These are phyloP conservation scores for Saccharomycodes ludwigii DNA, from an alignment of 805 yeast species.

Conservation along the genomic window DNA sequence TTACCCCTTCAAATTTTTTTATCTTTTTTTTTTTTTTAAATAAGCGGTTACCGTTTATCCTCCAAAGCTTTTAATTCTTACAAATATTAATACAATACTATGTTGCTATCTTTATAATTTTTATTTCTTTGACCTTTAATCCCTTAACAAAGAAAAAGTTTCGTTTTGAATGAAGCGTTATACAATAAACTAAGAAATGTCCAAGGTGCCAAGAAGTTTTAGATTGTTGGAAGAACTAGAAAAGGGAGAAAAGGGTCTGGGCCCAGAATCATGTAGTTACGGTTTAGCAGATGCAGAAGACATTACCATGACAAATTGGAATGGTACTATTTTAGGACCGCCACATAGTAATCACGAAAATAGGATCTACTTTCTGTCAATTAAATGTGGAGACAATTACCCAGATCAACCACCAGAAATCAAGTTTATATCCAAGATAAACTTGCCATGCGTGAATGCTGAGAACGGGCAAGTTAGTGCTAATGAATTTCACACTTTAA, in stretches of 20 bases:
- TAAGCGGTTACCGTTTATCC: too few species aligned
- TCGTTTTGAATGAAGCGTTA: too few species aligned
- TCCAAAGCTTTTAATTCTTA: too few species aligned
- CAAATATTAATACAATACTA: too few species aligned
- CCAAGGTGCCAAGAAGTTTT: slow-evolving; percentile 66
- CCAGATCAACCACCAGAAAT: slow-evolving; percentile 87
- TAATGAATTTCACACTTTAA: slow-evolving; percentile 50
- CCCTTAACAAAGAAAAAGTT: too few species aligned
- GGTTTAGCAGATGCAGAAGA: slow-evolving; percentile 88
- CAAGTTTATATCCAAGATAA: slow-evolving; percentile 69
- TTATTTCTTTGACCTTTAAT: too few species aligned
- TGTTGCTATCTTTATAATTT: too few species aligned
- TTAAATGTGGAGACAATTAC: slow-evolving; percentile 72
- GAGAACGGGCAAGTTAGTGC: slow-evolving; percentile 43
- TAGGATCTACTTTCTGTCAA: slow-evolving; percentile 73
- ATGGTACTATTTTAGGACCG: slow-evolving; percentile 95
- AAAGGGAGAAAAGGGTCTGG: slow-evolving; percentile 95
- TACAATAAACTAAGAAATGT: too few species aligned
- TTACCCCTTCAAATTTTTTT: too few species aligned
- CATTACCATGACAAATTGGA: slow-evolving; percentile 90
- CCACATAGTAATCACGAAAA: slow-evolving; percentile 88
- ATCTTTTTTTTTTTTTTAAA: too few species aligned
- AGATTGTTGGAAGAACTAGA: slow-evolving; percentile 92
- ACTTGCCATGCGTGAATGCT: slow-evolving; percentile 80
- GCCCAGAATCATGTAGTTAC: slow-evolving; percentile 93